Percentiles rank a stretch among this genome's conserved stretches.
phyloP scores from a whole-genome alignment of 345 rosid species.

The Lepidium didymum region DNA sequence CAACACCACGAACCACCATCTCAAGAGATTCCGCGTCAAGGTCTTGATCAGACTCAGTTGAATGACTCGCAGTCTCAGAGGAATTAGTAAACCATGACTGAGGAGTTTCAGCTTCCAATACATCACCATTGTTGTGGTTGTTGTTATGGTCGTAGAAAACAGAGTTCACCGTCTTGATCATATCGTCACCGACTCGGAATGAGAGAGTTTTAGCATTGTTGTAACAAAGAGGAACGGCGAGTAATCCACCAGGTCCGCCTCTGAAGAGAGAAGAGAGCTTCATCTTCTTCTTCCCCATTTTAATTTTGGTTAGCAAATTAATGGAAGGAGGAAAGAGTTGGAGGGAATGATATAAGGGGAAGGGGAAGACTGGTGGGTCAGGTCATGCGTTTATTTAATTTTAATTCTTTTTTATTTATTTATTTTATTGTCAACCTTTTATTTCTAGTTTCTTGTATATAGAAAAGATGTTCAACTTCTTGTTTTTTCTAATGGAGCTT shows the following conservation, averaged over 20 bases:
- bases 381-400: conserved; percentile 13
- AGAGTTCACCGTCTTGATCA: conserved; percentile 75
- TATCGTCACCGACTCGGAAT: conserved; percentile 45
- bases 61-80: conserved; percentile 30
- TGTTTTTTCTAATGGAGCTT: not conserved
- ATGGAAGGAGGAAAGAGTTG: conserved; percentile 14
- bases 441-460: not conserved
- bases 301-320: not conserved
- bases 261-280: conserved; percentile 46
- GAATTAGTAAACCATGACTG: conserved; percentile 34
- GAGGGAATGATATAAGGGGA: conserved; percentile 27
- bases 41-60: conserved; percentile 28
- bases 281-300: conserved; percentile 35
- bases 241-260: conserved; percentile 19
- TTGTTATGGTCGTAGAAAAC: conserved; percentile 40
- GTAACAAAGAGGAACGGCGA: conserved; percentile 65
- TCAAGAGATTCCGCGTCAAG: conserved; percentile 42
- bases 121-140: not conserved
- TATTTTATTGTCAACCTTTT: not conserved
- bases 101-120: conserved; percentile 11
- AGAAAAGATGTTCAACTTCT: no score
- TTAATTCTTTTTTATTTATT: not conserved
- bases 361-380: conserved; percentile 11
- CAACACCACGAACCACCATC: conserved; percentile 49
- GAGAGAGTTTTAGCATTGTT: conserved; percentile 66